Evolutionary conservation across 1,139 yeast genomes (phyloP), one percentile per base, ranked within the genome.

Genomic region (Magnusiomyces starmeri): DNA sequence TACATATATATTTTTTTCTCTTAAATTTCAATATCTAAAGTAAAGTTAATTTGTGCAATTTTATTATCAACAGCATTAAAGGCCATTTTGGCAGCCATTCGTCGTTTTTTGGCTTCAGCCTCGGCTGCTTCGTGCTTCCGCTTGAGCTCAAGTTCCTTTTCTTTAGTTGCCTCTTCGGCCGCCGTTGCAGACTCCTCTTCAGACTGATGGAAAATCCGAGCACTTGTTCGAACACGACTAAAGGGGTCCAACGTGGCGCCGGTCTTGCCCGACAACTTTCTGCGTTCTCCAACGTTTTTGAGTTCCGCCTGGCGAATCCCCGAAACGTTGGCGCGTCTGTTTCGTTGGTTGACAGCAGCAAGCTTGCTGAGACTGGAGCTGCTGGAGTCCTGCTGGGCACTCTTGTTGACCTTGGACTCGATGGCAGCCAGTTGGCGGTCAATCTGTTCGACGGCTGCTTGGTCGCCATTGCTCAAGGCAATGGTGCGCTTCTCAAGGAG

Each of bases 211-310:
- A 88, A 90, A 56, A 88, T 82, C 63, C 86, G 79, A 0, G 97
- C 86, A 55, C 81, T 83, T 0, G 97, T 90, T 66, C 88, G 84
- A 63, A 92, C 77, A 66, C 97, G 79, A 57, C 88, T 82, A 68
- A 92, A 92, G 34, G 98, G 97, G 71, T 92, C 95, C 8, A 84
- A 80, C 50, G 73, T 76, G 20, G 73, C 71, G 51, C 77, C 75
- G 32, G 73, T 75, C 47, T 71, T 72, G 34, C 62, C 56, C 39
- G 65, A 67, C 1, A 75, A 71, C 54, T 75, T 69, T 61, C 83
- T 79, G 53, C 83, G 75, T 61, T 75, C 75, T 57, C 79, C 85
- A 6, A 76, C 74, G 44, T 83, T 79, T 61, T 74, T 75, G 50
- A 82, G 70, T 65, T 90, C 97, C 1, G 96, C 96, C 61, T 79